Evolutionary conservation across 2,329 filamentous ascomycete species (phyloP), one percentile per base, ranked within the genome.

Genomic region (Furcasterigmium sp.): DNA sequence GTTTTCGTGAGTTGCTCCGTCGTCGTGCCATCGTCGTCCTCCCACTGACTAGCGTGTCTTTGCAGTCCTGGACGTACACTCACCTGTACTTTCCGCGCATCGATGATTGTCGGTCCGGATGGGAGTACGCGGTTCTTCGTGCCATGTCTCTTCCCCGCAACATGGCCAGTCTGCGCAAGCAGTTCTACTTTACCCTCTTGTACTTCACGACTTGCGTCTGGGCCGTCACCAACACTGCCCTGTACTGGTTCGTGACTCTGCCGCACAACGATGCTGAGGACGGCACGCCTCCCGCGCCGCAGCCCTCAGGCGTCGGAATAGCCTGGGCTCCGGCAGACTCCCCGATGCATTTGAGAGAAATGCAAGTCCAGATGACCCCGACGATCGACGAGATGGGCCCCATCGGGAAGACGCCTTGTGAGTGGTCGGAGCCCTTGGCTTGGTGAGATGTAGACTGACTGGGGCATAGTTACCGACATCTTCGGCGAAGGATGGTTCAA

Each of bases 31-130:
- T 20, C 18, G 29, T 23, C 29, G 14, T 42, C 18, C 13, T 2
- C 13, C 39, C n/a, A 14, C 32, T 37, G n/a, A 28, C 18, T 11
- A 26, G 11, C 23, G 7, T 26, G 41, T 11, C 4, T 35, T 15
- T 17, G 38, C 43, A 76, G 73, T 59, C 58, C 21, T 78, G 73
- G 73, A 75, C 72, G 0, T 71, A 69, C 39, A 73, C 73, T 38
- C 74, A 78, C 50, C 59, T 75, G 21, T 68, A 74, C 52, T 68
- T 67, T 41, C 72, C 72, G 1, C 61, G 67, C 9, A 51, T 60
- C 8, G 63, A 70, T 15, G 56, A 65, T 0, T 52, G 59, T 26
- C 62, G 59, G 47, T 64, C 55, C 26, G 54, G 56, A 8, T 57
- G 61, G 51, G 67, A 66, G 50, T 58, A 60, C 18, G 56, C 49